Percentiles rank a stretch among this genome's conserved stretches.
Conservation (phyloP, 805 yeast genomes). For the Schwanniomyces pseudopolymorphus region DNA sequence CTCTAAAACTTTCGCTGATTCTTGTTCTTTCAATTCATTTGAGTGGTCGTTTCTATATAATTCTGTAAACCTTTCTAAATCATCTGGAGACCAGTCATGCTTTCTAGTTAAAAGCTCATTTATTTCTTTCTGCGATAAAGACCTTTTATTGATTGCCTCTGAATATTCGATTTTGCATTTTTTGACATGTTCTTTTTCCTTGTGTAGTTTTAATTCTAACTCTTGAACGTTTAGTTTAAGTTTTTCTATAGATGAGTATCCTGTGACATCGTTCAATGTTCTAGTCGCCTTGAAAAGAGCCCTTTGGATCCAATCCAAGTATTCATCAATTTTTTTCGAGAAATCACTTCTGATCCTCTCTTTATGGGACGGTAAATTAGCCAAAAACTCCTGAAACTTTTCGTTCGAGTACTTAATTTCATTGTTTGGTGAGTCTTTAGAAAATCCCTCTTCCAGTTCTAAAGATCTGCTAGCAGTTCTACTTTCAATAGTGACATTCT, state of each 20-base stretch:
- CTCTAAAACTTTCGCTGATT: conserved; percentile 48
- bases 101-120: conserved; percentile 87
- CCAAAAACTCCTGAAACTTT: conserved; percentile 19
- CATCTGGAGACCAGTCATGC: conserved; percentile 74
- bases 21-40: conserved; percentile 59
- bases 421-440: background rate
- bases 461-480: background rate
- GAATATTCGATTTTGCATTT: conserved; percentile 51
- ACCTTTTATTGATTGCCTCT: conserved; percentile 61
- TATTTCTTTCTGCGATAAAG: conserved; percentile 75
- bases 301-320: conserved; percentile 55
- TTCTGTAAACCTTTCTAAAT: conserved; percentile 80
- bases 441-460: background rate
- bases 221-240: conserved; percentile 60
- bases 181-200: conserved; percentile 49
- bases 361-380: conserved; percentile 46
- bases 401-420: conserved; percentile 1
- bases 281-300: conserved; percentile 60
- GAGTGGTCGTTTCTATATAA: conserved; percentile 79
- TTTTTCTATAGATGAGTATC: conserved; percentile 77
- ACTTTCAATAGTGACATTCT: background rate
- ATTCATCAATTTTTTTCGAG: conserved; percentile 42
- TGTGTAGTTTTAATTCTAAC: conserved; percentile 52
- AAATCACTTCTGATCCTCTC: conserved; percentile 39
- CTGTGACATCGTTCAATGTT: conserved; percentile 86